Percentiles rank a stretch among this genome's conserved stretches.
Evolutionary conservation across 2,329 filamentous ascomycete genomes (phyloP).

Genomic region (Graphium sp.): DNA sequence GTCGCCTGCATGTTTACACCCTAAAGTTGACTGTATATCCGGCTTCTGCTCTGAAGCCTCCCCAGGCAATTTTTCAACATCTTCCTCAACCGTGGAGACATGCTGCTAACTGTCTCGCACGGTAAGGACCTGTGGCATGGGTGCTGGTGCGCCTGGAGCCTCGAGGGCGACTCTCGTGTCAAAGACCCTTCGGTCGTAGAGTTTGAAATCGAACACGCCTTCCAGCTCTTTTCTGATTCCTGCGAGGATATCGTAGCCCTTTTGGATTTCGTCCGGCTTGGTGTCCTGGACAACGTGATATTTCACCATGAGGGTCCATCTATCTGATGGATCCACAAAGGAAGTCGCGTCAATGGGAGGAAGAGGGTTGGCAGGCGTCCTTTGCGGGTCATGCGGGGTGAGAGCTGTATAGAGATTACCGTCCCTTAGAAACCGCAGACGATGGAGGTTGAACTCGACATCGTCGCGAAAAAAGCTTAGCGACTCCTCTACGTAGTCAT

Average conservation of each 20-base stretch:
- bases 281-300: conserved; percentile 36
- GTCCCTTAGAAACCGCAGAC: too few relatives aligned
- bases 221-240: conserved; percentile 27
- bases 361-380: conserved; percentile 13
- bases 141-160: conserved; percentile 18
- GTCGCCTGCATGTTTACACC: too few relatives aligned
- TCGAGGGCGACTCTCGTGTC: conserved; percentile 29
- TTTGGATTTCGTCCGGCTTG: conserved; percentile 38
- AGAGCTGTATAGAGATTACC: conserved; percentile 22
- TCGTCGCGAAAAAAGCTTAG: conserved; percentile 35
- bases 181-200: conserved; percentile 32
- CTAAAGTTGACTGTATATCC: too few relatives aligned
- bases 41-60: too few relatives aligned
- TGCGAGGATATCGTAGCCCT: conserved; percentile 33
- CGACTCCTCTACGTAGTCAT: conserved; percentile 34
- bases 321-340: conserved; percentile 27
- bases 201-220: conserved; percentile 33
- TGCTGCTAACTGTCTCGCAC: too few relatives aligned
- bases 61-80: too few relatives aligned
- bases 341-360: conserved; percentile 28
- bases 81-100: too few relatives aligned
- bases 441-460: conserved; percentile 34
- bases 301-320: conserved; percentile 39
- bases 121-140: conserved; percentile 10
- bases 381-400: conserved; percentile 10